Evolutionary conservation across 2,329 filamentous ascomycete species (phyloP).

Genomic region (Chalara sp.): DNA sequence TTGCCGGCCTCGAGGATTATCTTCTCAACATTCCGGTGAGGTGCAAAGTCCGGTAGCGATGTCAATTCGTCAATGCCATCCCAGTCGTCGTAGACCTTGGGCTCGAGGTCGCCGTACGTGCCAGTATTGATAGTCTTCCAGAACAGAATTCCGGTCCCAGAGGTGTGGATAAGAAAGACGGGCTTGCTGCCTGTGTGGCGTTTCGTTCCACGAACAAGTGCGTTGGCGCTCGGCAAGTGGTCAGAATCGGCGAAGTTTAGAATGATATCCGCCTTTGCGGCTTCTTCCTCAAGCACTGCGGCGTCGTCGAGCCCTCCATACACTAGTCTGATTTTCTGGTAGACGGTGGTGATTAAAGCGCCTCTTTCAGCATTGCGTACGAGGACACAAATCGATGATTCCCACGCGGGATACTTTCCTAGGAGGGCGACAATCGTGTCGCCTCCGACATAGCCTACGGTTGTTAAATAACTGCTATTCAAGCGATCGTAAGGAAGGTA

Average conservation of each 20-base stretch:
- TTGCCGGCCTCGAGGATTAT: conserved; percentile 45
- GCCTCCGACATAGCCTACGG: conserved; percentile 34
- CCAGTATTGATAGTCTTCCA: conserved; percentile 39
- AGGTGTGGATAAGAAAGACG: conserved; percentile 45
- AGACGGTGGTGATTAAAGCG: conserved; percentile 36
- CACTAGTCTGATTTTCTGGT: conserved; percentile 41
- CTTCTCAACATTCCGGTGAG: conserved; percentile 60
- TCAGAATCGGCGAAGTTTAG: conserved; percentile 36
- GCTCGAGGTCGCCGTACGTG: conserved; percentile 37
- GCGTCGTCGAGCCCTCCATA: conserved; percentile 42
- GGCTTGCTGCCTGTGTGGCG: conserved; percentile 40
- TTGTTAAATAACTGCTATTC: too few relatives aligned
- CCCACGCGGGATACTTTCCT: conserved; percentile 39
- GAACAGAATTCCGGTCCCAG: conserved; percentile 48
- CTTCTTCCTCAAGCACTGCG: conserved; percentile 36
- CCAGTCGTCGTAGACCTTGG: conserved; percentile 45
- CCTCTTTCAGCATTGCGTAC: conserved; percentile 42
- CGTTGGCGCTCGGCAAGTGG: conserved; percentile 35
- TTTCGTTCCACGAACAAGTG: conserved; percentile 34
- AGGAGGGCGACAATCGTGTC: conserved; percentile 37
- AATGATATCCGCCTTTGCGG: conserved; percentile 42
- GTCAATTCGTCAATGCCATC: conserved; percentile 43
- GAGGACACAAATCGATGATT: conserved; percentile 34
- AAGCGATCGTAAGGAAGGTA: too few relatives aligned
- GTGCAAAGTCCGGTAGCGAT: conserved; percentile 42